Evolutionary conservation across 306 rosid genomes (phyloP), one percentile per base, ranked within the genome.

Genomic region (Argentina anserina): DNA sequence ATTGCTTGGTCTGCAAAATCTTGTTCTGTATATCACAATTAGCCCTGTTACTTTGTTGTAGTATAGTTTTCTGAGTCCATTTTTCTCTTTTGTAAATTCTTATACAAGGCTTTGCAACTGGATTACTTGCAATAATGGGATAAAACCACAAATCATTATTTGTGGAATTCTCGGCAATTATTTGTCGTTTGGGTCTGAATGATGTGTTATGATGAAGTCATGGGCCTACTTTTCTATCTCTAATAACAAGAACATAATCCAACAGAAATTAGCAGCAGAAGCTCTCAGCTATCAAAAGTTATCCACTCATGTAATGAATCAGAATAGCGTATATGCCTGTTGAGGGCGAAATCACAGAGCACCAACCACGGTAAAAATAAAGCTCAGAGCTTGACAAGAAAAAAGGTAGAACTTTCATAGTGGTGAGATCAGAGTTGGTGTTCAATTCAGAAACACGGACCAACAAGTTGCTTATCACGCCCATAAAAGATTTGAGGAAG

Each of bases 281-380:
- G 85, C 97, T 81, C 97, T 87, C 96, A 89, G 83, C 56, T 5
- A 2, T 53, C 11, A 3, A 74, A 25, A 46, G 5, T 0, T 86
- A 87, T 60, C 45, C 76, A 34, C 9, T 85, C 89, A 88, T 23
- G 2, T 1, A 2, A 3, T 43, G 37, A 62, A 67, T 89, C 96
- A 23, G 94, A 89, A 92, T 92, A 89, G 96, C 92, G 89, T 87
- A 92, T 87, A 87, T 74, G 91, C 96, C 97, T 69, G 29, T 15
- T 65, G 0, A 28, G 61, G 87, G 96, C 93, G 83, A 46, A 70
- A 89, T 92, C 96, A 89, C 76, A 29, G 96, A 92, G 93, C 96
- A 28, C 56, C 60, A 33, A 34, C 60, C 23, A 58, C 9, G 17
- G 40, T 59, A 29, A 29, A 7, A 5, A 2, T 33, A 31, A 47